Conservation (phyloP, 179 eudicot species). For the Beta macrorhiza region DNA sequence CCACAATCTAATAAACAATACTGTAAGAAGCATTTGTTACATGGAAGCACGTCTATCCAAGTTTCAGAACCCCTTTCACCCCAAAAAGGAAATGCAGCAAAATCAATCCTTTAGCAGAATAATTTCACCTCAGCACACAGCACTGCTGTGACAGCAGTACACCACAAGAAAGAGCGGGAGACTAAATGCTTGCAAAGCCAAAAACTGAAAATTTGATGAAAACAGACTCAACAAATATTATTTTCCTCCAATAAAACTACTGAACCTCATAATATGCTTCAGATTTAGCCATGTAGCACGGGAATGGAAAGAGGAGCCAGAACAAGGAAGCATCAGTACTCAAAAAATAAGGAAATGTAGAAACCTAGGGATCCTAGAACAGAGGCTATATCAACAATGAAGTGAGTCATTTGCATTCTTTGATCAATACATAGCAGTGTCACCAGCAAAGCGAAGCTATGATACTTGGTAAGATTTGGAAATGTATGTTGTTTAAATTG, state of each 20-base stretch:
- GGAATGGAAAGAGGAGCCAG: not conserved
- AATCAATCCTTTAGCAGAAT: not conserved
- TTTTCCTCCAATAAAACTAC: not conserved
- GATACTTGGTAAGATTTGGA: not conserved
- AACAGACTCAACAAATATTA: not conserved
- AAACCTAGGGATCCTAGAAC: not conserved
- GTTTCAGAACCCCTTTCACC: not conserved
- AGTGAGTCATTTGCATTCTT: no score
- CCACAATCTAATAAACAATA: not conserved
- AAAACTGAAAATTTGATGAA: not conserved
- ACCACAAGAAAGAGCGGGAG: not conserved
- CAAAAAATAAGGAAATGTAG: not conserved
- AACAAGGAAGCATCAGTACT: not conserved
- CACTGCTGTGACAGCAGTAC: not conserved
- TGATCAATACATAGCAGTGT: not conserved
- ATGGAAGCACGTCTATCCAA: not conserved
- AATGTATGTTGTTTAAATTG: not conserved
- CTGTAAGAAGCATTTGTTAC: not conserved
- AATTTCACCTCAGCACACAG: not conserved
- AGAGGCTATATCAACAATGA: no score
- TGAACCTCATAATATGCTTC: not conserved
- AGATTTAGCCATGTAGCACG: not conserved
- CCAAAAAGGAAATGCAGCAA: not conserved
- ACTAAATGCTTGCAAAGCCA: not conserved
- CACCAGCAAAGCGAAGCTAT: not conserved